Base-by-base conservation (phyloP, 352 stramenopile genomes). In the Pythium oligandrum region DNA sequence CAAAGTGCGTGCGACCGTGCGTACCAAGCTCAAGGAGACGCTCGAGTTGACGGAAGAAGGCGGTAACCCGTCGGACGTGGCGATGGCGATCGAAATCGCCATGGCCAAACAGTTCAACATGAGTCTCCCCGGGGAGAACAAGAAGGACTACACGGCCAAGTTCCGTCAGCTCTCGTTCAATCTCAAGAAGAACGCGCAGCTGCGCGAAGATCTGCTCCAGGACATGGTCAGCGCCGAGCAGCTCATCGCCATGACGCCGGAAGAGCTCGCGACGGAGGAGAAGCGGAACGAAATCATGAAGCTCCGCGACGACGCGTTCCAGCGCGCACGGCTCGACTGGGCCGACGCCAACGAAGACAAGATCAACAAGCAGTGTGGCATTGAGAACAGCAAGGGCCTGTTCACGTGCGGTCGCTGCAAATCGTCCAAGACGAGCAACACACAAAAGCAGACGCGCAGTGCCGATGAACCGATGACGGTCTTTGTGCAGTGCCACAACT, bases 391-490 rank as follows among this genome's bases (percentile, higher is more conserved):
- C 48, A 89, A 89, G 63, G 83, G 83, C 8, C 66, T 95, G 39
- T 95, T 94, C 60, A 91, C 83, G 57, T 98, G 95, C 68, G 87
- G 90, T 53, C 78, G 90, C 59, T 98, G 96, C 75, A 98, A 98
- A 66, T 97, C 84, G 40, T 88, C 82, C 50, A 98, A 98, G 68
- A 98, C 93, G 34, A 98, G 88, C 56, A 98, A 97, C 77, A 98
- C 90, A 60, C 93, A 98, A 75, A 98, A 98, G 66, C 96, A 99
- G 75, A 99, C 96, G 35, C 88, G 95, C 61, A 98, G 88, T 80
- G 96, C 96, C 30, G 95, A 99, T 94, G 96, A 99, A 66, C 96
- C 96, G 6, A 99, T 99, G 96, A 99, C 95, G 17, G 93, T 98
- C 9, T 98, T 98, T 74, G 90, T 98, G 40, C 78, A 97, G 55